Evolutionary conservation across 345 rosid species (phyloP).

Genomic region (Eucalyptus polybractea): DNA sequence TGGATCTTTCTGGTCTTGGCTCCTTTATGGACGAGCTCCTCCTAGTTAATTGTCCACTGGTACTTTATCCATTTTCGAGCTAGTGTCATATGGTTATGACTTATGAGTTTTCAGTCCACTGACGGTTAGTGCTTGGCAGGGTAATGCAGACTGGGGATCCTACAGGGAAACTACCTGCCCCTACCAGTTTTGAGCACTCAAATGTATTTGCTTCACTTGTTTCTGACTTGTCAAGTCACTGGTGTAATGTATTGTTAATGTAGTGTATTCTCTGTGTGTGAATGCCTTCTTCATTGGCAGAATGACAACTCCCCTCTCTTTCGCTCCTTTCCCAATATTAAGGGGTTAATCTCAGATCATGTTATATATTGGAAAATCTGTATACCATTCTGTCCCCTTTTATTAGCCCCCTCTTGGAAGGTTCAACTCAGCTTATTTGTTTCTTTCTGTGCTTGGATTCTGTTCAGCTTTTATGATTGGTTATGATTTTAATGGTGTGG

Average conservation of each 20-base stretch:
- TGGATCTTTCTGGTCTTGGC: neutral
- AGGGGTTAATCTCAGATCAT: neutral
- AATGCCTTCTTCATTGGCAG: neutral
- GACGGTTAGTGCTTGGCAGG: neutral
- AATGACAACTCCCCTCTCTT: neutral
- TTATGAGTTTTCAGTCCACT: neutral
- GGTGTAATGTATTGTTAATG: neutral
- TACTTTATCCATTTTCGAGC: neutral
- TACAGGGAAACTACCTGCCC: neutral
- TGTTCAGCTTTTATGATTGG: neutral
- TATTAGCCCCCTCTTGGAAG: neutral
- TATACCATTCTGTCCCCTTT: neutral
- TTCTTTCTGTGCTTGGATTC: neutral
- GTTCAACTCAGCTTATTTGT: neutral
- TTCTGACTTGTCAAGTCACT: neutral
- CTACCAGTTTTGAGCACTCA: neutral
- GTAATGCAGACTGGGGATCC: neutral
- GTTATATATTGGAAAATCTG: neutral
- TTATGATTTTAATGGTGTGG: neutral
- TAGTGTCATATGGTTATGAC: neutral
- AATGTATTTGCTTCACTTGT: neutral
- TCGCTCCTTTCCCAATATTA: neutral
- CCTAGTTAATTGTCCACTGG: neutral
- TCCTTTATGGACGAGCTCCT: neutral
- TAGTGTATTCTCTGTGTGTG: neutral